Conservation (phyloP, 345 rosid species). For the Salix brachista region DNA sequence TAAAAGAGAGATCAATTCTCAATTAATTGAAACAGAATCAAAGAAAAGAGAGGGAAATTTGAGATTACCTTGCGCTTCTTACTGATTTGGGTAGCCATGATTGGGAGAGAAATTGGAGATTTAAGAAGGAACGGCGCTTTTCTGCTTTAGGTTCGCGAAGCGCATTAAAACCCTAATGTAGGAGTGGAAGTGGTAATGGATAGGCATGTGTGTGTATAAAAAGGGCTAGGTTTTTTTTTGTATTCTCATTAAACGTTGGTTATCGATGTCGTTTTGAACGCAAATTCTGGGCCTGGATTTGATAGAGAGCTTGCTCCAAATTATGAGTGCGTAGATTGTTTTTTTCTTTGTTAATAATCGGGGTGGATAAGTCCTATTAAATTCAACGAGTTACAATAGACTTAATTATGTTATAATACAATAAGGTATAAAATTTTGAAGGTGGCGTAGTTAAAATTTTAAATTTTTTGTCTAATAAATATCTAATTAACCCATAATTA, state of each 20-base stretch:
- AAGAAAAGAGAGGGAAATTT: background rate
- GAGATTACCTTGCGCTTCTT: constrained; percentile 25
- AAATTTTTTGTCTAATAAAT: too few species aligned
- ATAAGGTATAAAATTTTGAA: too few species aligned
- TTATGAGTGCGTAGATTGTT: too few species aligned
- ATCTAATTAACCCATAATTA: too few species aligned
- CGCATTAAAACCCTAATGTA: background rate
- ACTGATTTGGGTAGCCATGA: constrained; percentile 26
- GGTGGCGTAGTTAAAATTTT: too few species aligned
- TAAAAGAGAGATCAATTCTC: too few species aligned
- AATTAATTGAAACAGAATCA: background rate
- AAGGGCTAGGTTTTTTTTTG: background rate
- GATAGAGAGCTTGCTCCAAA: too few species aligned
- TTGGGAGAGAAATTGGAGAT: background rate
- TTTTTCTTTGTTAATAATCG: too few species aligned
- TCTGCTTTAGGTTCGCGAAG: background rate
- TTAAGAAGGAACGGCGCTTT: background rate
- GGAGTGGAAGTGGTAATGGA: background rate
- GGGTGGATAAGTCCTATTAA: too few species aligned
- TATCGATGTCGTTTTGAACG: background rate
- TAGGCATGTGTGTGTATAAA: background rate
- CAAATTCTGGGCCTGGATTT: background rate
- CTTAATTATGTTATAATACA: too few species aligned
- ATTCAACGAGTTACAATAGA: too few species aligned
- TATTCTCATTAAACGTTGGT: background rate